Evolutionary conservation across 106 monocot species (phyloP), one percentile per base, ranked within the genome.

Genomic region (Cymbidium sinense): DNA sequence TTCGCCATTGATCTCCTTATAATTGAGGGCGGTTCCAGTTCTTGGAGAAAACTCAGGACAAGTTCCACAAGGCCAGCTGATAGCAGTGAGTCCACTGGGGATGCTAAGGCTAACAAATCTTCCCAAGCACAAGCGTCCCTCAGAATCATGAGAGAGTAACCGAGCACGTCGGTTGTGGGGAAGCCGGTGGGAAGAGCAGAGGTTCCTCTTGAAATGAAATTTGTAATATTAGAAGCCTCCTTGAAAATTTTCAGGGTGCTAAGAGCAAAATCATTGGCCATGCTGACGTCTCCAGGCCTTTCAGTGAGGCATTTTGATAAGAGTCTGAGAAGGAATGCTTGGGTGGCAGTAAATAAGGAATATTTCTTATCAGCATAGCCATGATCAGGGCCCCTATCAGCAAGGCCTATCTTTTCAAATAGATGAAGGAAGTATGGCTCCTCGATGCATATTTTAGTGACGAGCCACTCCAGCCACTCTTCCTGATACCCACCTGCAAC

Each of bases 81-180:
- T n/a, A 93, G 34, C 67, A 93, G 52, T 29, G 61, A 86, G 43
- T 86, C 79, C 39, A 86, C 79, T 37, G 76, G 77, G 3, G 61
- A 11, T 25, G 78, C 79, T 0, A 18, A 3, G 0, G 37, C 64
- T 29, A 33, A 23, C 27, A 76, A 54, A 75, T 79, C 39, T 29
- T 91, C 89, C 79, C 81, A 77, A 70, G 90, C 91, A 81, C 91
- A 90, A n/a, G 86, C 78, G 81, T 94, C 88, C 83, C 86, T 93
- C 61, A 96, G 70, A 67, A 96, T 86, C 13, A 70, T 51, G 20
- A 96, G 85, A 5, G 94, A 85, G 41, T 88, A 96, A 2, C 96
- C 96, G 67, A 96, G 82, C 12, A 86, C 77, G 78, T 96, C 94
- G 30, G 82, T 76, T 51, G 64, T 70, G 25, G 91, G 88, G 39